These are phyloP conservation scores for Fragilaria crotonensis DNA, from an alignment of 108 stramenopile genomes.

Conservation along the genomic window DNA sequence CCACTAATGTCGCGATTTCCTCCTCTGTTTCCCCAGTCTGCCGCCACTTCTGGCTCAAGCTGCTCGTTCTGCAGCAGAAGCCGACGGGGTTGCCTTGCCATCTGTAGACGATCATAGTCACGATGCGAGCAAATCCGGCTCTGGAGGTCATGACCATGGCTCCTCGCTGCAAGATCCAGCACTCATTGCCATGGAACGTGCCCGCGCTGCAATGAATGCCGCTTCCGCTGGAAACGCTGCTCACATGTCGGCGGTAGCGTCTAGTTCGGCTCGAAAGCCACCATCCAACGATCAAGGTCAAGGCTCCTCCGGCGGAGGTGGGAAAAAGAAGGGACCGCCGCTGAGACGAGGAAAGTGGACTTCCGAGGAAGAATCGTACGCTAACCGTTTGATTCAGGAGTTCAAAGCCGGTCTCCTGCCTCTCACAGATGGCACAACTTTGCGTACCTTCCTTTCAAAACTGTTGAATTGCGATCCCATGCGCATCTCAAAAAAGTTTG, in stretches of 20 bases:
- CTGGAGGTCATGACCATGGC: slow-evolving; percentile 2
- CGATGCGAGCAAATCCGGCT: background rate
- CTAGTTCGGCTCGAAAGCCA: background rate
- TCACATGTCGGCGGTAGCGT: background rate
- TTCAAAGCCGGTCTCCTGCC: slow-evolving; percentile 91
- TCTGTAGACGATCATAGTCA: background rate
- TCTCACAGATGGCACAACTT: slow-evolving; percentile 91
- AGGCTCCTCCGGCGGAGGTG: slow-evolving; percentile 11
- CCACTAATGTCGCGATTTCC: too few species aligned
- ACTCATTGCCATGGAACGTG: slow-evolving; percentile 2
- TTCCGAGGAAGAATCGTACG: slow-evolving; percentile 93
- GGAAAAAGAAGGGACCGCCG: slow-evolving; percentile 32
- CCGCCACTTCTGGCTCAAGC: slow-evolving; percentile 61
- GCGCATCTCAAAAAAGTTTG: slow-evolving; percentile 99
- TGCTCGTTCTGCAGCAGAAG: slow-evolving; percentile 55
- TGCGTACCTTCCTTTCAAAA: slow-evolving; percentile 91
- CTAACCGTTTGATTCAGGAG: slow-evolving; percentile 88
- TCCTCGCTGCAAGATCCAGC: background rate
- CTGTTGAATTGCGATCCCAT: slow-evolving; percentile 97
- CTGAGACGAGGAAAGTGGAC: slow-evolving; percentile 87
- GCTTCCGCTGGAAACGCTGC: slow-evolving; percentile 11
- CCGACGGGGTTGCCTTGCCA: slow-evolving; percentile 40
- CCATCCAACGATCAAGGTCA: background rate
- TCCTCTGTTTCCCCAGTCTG: slow-evolving; percentile 20
- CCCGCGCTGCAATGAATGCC: slow-evolving; percentile 7